These are phyloP conservation scores for Sugiyamaella neomexicana DNA, from an alignment of 1,139 yeast species.

Conservation along the genomic window DNA sequence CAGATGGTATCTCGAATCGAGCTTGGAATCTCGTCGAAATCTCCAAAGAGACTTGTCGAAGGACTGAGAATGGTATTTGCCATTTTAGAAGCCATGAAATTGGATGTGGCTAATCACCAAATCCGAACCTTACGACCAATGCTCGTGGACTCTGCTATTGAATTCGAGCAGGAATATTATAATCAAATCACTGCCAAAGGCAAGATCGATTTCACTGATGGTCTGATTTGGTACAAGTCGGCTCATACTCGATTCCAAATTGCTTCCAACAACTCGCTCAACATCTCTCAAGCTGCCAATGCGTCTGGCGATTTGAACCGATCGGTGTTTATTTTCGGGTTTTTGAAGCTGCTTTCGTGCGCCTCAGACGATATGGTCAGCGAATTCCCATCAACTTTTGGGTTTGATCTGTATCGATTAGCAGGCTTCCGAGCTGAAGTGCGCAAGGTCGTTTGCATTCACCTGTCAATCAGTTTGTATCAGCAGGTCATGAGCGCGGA, in stretches of 20 bases:
- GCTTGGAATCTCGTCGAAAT: conserved; percentile 56
- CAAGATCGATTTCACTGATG: conserved; percentile 64
- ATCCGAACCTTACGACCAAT: conserved; percentile 83
- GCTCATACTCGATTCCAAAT: conserved; percentile 6
- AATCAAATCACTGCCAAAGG: conserved; percentile 65
- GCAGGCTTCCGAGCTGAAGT: conserved; percentile 80
- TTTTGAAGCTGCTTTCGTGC: conserved; percentile 67
- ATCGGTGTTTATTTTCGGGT: conserved; percentile 47
- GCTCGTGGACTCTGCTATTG: conserved; percentile 84
- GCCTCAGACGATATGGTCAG: conserved; percentile 65
- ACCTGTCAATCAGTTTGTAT: conserved; percentile 69
- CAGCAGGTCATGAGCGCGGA: conserved; percentile 60
- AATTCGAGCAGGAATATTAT: conserved; percentile 86
- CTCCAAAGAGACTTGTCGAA: conserved; percentile 61
- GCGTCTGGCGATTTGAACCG: conserved; percentile 22
- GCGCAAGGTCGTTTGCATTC: conserved; percentile 78
- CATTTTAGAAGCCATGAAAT: conserved; percentile 91
- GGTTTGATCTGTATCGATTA: conserved; percentile 84
- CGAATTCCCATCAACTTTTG: conserved; percentile 80
- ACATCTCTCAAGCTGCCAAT: conserved; percentile 2
- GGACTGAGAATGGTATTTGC: conserved; percentile 80
- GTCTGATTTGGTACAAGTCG: conserved; percentile 57
- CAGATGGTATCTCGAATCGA: conserved; percentile 74
- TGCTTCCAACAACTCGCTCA: conserved; percentile 23
- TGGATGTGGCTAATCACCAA: conserved; percentile 94